These are phyloP conservation scores for Kurtzmaniella cleridarum DNA, from an alignment of 805 yeast species.

Conservation along the genomic window DNA sequence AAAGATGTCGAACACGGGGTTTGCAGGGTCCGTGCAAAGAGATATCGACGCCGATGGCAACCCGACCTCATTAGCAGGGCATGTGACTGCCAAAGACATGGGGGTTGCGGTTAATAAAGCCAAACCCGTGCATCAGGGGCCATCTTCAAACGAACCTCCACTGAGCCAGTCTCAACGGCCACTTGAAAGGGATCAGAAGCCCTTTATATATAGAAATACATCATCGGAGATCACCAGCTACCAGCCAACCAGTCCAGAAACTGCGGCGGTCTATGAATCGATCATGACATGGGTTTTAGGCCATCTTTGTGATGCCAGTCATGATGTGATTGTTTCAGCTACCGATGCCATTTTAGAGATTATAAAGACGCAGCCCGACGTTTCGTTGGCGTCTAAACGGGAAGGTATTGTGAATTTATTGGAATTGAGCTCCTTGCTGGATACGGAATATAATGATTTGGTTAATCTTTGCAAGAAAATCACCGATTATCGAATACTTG, in stretches of 20 bases:
- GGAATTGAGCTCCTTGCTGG: slow-evolving; percentile 24
- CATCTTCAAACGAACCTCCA: background rate
- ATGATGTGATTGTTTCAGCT: slow-evolving; percentile 64
- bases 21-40: slow-evolving; percentile 32
- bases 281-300: slow-evolving; percentile 56
- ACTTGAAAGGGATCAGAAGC: slow-evolving; percentile 9
- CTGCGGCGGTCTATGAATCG: slow-evolving; percentile 45
- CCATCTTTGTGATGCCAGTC: slow-evolving; percentile 69
- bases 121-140: slow-evolving; percentile 9
- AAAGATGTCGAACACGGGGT: slow-evolving; percentile 75
- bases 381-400: slow-evolving; percentile 40
- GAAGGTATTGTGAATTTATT: slow-evolving; percentile 48
- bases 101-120: slow-evolving; percentile 42
- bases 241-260: slow-evolving; percentile 54
- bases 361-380: slow-evolving; percentile 40
- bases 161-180: background rate
- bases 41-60: slow-evolving; percentile 43
- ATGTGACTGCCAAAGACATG: slow-evolving; percentile 63
- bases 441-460: slow-evolving; percentile 43
- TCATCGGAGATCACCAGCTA: slow-evolving; percentile 50
- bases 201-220: slow-evolving; percentile 7
- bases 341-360: slow-evolving; percentile 59
- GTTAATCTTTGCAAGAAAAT: slow-evolving; percentile 40
- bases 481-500: slow-evolving; percentile 40
- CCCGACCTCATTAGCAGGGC: slow-evolving; percentile 72